These are phyloP conservation scores for Salix caprea DNA, from an alignment of 345 rosid species.

Conservation along the genomic window DNA sequence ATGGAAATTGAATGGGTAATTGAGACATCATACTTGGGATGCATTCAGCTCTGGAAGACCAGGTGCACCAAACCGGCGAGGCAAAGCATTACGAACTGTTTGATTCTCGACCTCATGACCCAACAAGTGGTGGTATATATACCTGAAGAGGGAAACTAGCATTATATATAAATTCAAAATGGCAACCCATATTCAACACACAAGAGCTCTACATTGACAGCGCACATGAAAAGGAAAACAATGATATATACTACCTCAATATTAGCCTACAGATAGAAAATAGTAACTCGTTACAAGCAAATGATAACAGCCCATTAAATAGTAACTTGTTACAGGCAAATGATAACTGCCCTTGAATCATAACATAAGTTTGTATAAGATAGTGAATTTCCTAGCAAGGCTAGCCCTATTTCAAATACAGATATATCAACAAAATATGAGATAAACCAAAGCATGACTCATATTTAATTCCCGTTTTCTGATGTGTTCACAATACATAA, in stretches of 20 bases:
- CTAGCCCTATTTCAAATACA: background rate
- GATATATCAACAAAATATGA: background rate
- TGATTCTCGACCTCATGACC: constrained; percentile 99
- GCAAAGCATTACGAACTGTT: constrained; percentile 85
- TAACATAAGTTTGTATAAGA: background rate
- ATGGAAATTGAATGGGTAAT: background rate
- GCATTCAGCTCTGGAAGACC: constrained; percentile 99
- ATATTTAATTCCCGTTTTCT: background rate
- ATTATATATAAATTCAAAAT: background rate
- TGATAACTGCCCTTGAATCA: background rate
- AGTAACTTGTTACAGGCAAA: background rate
- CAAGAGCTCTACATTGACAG: background rate
- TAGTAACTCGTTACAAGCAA: background rate
- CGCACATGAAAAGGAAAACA: background rate
- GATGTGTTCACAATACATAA: background rate
- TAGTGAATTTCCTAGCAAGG: background rate
- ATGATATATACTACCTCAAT: background rate
- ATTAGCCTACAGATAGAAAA: background rate
- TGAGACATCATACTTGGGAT: constrained; percentile 62
- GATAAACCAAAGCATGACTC: background rate
- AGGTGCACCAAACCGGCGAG: constrained; percentile 97
- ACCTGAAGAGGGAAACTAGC: constrained; percentile 40
- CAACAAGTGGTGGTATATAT: constrained; percentile 90
- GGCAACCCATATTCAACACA: background rate
- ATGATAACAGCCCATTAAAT: background rate